Percentiles rank a stretch among this genome's conserved stretches.
Conservation (phyloP, 345 rosid species). For the Erysimum cheiranthoides region DNA sequence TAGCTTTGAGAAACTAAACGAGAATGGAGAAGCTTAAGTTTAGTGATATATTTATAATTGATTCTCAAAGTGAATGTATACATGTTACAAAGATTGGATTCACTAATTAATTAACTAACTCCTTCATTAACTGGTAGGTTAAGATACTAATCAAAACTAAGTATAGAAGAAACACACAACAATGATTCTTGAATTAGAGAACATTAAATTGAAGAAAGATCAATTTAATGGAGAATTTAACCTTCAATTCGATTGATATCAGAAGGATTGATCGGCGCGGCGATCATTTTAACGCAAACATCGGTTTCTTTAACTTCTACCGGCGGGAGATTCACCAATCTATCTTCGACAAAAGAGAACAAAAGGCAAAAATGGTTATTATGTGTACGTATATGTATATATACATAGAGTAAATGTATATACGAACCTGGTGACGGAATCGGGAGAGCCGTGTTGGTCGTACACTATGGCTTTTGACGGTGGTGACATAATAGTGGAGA, state of each 20-base stretch:
- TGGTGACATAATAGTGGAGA: conserved; percentile 72
- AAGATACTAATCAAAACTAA: not conserved
- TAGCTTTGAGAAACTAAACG: not conserved
- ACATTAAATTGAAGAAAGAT: not conserved
- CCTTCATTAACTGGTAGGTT: not conserved
- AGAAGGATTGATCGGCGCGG: conserved; percentile 90
- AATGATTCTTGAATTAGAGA: not conserved
- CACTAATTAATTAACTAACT: not conserved
- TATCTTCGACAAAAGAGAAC: conserved; percentile 28
- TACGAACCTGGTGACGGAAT: conserved; percentile 71
- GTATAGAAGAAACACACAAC: not conserved
- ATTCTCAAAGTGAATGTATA: not conserved
- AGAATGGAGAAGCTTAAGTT: not conserved
- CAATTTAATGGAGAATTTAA: conserved; percentile 19
- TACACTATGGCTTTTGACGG: conserved; percentile 82
- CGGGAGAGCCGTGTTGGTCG: conserved; percentile 84
- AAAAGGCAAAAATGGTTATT: not conserved
- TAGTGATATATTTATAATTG: not conserved
- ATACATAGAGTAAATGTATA: not conserved
- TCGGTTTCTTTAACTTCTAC: conserved; percentile 76
- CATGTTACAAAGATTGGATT: not conserved
- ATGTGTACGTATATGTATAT: not conserved
- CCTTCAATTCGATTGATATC: conserved; percentile 93
- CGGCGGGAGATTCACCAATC: conserved; percentile 70
- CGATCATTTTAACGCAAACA: conserved; percentile 89